Evolutionary conservation across 371 early-diverging fungal species (phyloP).

Genomic region (Rhizopus microsporus): DNA sequence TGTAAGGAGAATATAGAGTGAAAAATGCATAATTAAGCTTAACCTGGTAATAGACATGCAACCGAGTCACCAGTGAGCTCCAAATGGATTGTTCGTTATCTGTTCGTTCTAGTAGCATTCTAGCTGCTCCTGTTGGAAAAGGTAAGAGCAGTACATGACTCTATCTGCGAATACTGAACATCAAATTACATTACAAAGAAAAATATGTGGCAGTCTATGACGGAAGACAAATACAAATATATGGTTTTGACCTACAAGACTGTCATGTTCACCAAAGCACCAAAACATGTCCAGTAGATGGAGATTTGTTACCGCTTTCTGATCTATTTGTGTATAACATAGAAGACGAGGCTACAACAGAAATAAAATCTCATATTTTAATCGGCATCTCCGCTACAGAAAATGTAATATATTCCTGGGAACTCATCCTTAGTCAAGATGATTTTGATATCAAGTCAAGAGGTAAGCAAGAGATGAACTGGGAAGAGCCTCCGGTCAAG

Average conservation of each 20-base stretch:
- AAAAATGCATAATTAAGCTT: background rate
- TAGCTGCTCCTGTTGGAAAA: slow-evolving; percentile 36
- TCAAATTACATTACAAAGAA: slow-evolving; percentile 20
- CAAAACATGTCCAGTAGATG: slow-evolving; percentile 3
- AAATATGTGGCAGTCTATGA: slow-evolving; percentile 42
- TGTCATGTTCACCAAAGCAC: slow-evolving; percentile 34
- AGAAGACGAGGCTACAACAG: slow-evolving; percentile 10
- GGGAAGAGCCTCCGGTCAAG: slow-evolving; percentile 10
- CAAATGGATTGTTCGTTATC: slow-evolving; percentile 33
- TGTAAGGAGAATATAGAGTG: slow-evolving; percentile 17
- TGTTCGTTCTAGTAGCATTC: slow-evolving; percentile 15
- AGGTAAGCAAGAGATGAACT: slow-evolving; percentile 13
- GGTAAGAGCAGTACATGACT: slow-evolving; percentile 16
- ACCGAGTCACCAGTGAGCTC: slow-evolving; percentile 33
- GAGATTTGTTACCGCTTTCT: slow-evolving; percentile 9
- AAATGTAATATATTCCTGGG: slow-evolving; percentile 29
- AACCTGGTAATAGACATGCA: slow-evolving; percentile 20
- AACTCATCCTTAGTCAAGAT: slow-evolving; percentile 6
- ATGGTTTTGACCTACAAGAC: slow-evolving; percentile 30
- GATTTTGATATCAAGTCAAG: slow-evolving; percentile 10
- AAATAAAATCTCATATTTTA: slow-evolving; percentile 18
- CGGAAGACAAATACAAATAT: slow-evolving; percentile 30
- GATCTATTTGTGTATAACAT: slow-evolving; percentile 37
- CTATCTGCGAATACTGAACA: background rate
- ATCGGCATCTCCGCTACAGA: slow-evolving; percentile 26